Evolutionary conservation across 768 basidiomycete genomes (phyloP).

Genomic region (Amanita jacksonii): DNA sequence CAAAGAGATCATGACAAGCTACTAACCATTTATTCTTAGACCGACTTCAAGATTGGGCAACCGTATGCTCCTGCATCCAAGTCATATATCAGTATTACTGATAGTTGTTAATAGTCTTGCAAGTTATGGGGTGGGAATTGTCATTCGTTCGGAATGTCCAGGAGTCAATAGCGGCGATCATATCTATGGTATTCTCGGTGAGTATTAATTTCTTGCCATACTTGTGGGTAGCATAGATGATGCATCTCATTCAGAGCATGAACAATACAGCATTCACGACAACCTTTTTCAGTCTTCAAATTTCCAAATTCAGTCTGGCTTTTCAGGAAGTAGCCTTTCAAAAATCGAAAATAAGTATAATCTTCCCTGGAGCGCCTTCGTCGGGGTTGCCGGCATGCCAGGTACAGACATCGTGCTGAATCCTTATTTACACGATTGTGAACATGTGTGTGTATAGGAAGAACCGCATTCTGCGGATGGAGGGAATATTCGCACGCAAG

Average conservation of each 20-base stretch:
- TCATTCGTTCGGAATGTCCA: constrained; percentile 23
- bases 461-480: constrained; percentile 24
- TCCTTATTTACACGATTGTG: too few relatives aligned
- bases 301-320: too few relatives aligned
- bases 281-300: too few relatives aligned
- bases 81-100: background rate
- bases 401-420: too few relatives aligned
- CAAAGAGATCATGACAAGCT: too few relatives aligned
- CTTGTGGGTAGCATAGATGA: background rate
- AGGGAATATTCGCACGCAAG: constrained; percentile 20
- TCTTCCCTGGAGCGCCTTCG: constrained; percentile 30
- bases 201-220: constrained; percentile 1
- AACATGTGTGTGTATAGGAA: too few relatives aligned
- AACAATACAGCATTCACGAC: too few relatives aligned
- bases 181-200: constrained; percentile 21
- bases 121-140: constrained; percentile 26
- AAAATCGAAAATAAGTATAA: constrained; percentile 28
- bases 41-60: constrained; percentile 15
- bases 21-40: too few relatives aligned
- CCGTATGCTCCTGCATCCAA: constrained; percentile 13
- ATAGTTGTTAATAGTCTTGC: constrained; percentile 12
- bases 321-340: constrained; percentile 15
- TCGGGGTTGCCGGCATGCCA: constrained; percentile 29
- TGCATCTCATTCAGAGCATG: constrained; percentile 17
- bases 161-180: constrained; percentile 21